Percentiles rank a stretch among this genome's conserved stretches.
Evolutionary conservation across 352 stramenopile species (phyloP).

Genomic region (Globisporangium ultimum): DNA sequence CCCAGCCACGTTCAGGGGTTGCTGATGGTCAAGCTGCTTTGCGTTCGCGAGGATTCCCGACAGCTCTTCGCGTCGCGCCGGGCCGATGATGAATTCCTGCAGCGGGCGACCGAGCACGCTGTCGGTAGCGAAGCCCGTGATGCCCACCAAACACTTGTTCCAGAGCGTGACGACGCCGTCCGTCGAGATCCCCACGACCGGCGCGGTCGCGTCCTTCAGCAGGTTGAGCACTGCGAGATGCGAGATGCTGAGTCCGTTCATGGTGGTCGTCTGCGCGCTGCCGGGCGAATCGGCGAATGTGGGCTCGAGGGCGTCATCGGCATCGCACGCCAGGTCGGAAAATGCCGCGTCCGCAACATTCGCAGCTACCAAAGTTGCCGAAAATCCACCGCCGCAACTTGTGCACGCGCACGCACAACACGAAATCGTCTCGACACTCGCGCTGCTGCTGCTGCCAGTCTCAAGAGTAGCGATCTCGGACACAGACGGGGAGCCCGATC

Average conservation of each 20-base stretch:
- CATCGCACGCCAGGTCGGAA: too few species aligned
- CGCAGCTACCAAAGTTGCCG: too few species aligned
- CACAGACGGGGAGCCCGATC: background rate
- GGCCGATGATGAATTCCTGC: conserved; percentile 32
- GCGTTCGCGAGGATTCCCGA: conserved; percentile 25
- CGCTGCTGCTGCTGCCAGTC: background rate
- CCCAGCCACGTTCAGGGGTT: conserved; percentile 10
- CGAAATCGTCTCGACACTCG: too few species aligned
- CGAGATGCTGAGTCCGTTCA: too few species aligned
- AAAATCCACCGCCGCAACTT: too few species aligned
- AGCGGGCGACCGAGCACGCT: conserved; percentile 43
- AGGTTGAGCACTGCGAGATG: conserved; percentile 23
- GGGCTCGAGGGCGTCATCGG: too few species aligned
- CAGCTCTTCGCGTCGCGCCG: conserved; percentile 27
- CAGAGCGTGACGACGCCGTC: conserved; percentile 58
- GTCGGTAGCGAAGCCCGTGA: conserved; percentile 46
- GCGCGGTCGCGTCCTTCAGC: conserved; percentile 64
- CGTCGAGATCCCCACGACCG: conserved; percentile 52
- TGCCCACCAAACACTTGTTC: conserved; percentile 52
- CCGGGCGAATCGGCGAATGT: too few species aligned
- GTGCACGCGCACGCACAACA: too few species aligned
- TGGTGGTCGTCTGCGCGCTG: too few species aligned
- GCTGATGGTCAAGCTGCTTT: background rate
- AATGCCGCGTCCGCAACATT: too few species aligned
- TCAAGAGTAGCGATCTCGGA: background rate